These are phyloP conservation scores for Paxillus rubicundulus DNA, from an alignment of 768 basidiomycete genomes.

Conservation along the genomic window DNA sequence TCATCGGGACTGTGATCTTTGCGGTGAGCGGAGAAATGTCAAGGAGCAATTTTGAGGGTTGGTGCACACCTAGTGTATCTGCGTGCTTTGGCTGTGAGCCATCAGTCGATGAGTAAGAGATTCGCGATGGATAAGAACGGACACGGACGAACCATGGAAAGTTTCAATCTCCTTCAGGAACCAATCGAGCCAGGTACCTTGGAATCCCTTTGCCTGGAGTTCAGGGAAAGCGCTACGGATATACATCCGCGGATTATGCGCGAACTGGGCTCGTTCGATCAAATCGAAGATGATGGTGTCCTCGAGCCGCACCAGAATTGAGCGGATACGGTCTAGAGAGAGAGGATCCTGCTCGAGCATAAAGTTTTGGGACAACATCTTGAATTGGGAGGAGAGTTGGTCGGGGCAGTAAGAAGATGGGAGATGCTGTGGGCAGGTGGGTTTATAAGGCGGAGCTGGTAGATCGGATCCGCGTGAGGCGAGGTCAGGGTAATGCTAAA, in stretches of 20 bases:
- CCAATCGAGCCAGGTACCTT: slow-evolving; percentile 96
- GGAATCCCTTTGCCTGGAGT: slow-evolving; percentile 67
- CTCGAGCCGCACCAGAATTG: slow-evolving; percentile 85
- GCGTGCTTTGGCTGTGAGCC: slow-evolving; percentile 77
- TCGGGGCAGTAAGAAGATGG: slow-evolving; percentile 11
- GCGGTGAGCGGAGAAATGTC: background rate
- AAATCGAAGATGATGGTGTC: slow-evolving; percentile 98
- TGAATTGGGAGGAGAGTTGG: slow-evolving; percentile 2
- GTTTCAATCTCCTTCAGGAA: slow-evolving; percentile 92
- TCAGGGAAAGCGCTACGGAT: slow-evolving; percentile 75
- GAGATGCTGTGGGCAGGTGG: background rate
- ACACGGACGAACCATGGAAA: slow-evolving; percentile 76
- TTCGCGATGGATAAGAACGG: background rate
- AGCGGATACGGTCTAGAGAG: slow-evolving; percentile 84
- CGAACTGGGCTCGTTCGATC: slow-evolving; percentile 97
- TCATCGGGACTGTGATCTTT: slow-evolving; percentile 81
- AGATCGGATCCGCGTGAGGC: too few relatives aligned
- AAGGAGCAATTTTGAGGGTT: background rate
- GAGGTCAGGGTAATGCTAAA: too few relatives aligned
- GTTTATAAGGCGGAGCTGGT: background rate
- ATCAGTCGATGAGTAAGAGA: slow-evolving; percentile 3
- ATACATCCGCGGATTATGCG: slow-evolving; percentile 90
- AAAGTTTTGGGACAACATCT: slow-evolving; percentile 66
- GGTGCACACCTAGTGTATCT: slow-evolving; percentile 81
- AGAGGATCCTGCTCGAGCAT: slow-evolving; percentile 71